Base-by-base conservation (phyloP, 805 yeast species). In the Hyphopichia homilentoma region DNA sequence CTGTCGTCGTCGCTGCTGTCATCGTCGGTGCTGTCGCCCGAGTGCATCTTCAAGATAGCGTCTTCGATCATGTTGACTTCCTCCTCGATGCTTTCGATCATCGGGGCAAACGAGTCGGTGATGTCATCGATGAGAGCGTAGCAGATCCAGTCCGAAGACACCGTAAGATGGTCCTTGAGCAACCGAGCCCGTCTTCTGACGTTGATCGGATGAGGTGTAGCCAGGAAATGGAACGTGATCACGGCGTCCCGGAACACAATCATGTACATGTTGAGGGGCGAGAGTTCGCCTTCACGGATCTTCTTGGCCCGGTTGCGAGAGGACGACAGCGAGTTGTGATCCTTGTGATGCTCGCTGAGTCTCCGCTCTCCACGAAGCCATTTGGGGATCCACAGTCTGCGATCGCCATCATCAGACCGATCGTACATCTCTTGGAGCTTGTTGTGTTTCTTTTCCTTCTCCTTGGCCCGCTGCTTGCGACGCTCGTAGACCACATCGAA, bases 11-110 rank as follows among this genome's bases (percentile, higher is more conserved):
- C 73, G 17, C 55, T 54, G 27, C 65, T 69, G 19, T 66, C 65
- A 21, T 70, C 68, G 26, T 57, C 63, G 21, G 68, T 71, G 3
- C 70, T 60, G 21, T 66, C 75, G 1, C 82, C 80, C 14, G 88
- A 81, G 54, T 90, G 94, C 90, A 93, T 82, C 35, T 73, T 71
- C 47, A 93, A 65, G 32, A 93, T 90, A 3, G 89, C 84, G 49
- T 90, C 96, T 50, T 93, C 98, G 40, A 93, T 93, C n/a, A 78
- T 73, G 53, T 88, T 87, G 15, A 93, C 97, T 48, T 93, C 98
- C 38, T 81, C 87, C 52, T 93, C 97, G 32, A 93, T 89, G 29
- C 90, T 77, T 37, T 86, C 94, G 41, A 93, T 89, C 82, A 93
- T 78, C 2, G 98, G 98, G 1, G 95, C 97, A 67, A 86, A 93